Base-by-base conservation (phyloP, 768 basidiomycete species). In the Coprinellus micaceus region DNA sequence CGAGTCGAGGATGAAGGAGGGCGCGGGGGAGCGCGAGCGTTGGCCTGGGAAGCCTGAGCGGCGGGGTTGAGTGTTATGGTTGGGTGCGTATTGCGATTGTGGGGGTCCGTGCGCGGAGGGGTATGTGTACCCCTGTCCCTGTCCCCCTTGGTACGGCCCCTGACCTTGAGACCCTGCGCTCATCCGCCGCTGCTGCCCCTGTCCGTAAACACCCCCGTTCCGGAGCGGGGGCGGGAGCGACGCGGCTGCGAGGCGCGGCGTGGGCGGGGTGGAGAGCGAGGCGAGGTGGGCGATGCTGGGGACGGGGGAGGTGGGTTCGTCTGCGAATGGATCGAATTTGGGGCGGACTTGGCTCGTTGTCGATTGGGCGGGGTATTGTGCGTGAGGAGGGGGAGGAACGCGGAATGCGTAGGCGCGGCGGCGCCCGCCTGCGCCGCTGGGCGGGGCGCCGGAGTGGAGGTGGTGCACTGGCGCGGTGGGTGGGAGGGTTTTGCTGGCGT, bases 301-400 rank as follows among this genome's bases (percentile, higher is more conserved):
- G 36, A 53, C 25, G 19, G 60, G 24, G 9, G 58, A 22, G 15
- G 59, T 52, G 7, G 67, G 66, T 33, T 72, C 71, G 53, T 73
- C 71, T 1, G 67, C 71, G 50, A 73, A 73, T 29, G 71, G 71
- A 56, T 73, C 71, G 61, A 73, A 73, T 60, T 69, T 69, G 6
- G 66, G 68, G 17, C 57, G 60, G n/a, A 65, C 64, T 41, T 59
- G 43, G 25, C 41, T 41, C 29, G 43, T 28, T 46, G 56, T 28
- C 17, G 36, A 48, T 3, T 52, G 50, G 12, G 55, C 29, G 9
- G 46, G 47, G 46, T 47, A 7, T 44, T 29, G 45, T 47, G 52
- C 24, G 43, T 22, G 52, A 46, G 25, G 43, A 45, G 53, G 46
- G 29, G 49, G 7, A n/a, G 43, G 28, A 26, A 40, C 46, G 36